A percentile compares a stretch with the other conserved stretches of the same genome.
phyloP scores from a whole-genome alignment of 495 filamentous ascomycete species.

The Rhypophila decipiens region DNA sequence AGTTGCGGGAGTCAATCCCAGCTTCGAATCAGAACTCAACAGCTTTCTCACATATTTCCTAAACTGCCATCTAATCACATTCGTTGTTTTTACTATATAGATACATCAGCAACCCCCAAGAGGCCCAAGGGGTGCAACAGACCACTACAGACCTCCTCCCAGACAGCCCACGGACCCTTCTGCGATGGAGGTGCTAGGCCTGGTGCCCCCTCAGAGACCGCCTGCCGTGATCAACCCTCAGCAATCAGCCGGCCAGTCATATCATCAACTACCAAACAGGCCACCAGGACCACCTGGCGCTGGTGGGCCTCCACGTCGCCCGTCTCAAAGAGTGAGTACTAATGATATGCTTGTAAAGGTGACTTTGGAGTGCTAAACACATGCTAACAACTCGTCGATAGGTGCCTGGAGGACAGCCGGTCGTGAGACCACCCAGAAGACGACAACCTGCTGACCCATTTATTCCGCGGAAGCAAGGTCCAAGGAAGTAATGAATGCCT shows the following conservation, averaged over 20 bases:
- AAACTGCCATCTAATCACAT: conserved; percentile 2
- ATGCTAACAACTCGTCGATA: too few species aligned
- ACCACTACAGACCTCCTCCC: conserved; percentile 5
- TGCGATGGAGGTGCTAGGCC: conserved; percentile 25
- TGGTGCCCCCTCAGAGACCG: conserved; percentile 17
- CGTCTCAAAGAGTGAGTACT: too few species aligned
- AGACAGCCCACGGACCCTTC: conserved; percentile 22
- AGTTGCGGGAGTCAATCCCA: too few species aligned
- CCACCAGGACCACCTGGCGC: conserved; percentile 2
- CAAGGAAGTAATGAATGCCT: too few species aligned
- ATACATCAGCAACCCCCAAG: conserved; percentile 8
- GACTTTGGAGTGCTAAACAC: too few species aligned
- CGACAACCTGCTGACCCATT: too few species aligned
- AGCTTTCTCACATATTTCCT: neutral
- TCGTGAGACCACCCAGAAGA: too few species aligned
- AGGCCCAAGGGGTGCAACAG: conserved; percentile 7
- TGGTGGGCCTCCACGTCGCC: too few species aligned
- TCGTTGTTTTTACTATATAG: conserved; percentile 6
- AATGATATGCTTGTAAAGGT: too few species aligned
- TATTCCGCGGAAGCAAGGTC: too few species aligned
- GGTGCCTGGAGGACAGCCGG: too few species aligned
- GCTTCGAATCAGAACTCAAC: neutral
- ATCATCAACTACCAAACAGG: neutral
- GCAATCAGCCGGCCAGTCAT: conserved; percentile 8
- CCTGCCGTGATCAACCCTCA: too few species aligned